These are phyloP conservation scores for Penstemon barbatus DNA, from an alignment of 257 asterid species.

Conservation along the genomic window DNA sequence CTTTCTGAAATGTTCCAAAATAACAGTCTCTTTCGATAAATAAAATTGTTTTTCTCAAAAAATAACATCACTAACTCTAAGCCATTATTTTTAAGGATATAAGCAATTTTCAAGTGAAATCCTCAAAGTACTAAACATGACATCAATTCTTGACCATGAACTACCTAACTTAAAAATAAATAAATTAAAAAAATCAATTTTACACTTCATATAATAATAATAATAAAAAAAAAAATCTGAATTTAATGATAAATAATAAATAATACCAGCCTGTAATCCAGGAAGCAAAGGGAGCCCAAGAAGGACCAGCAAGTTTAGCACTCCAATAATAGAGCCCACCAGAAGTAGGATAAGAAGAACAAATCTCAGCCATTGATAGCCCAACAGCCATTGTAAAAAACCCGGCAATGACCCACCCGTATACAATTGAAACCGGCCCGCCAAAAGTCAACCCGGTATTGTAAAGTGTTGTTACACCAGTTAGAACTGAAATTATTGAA, in stretches of 20 bases:
- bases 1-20: too few species aligned
- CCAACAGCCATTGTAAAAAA: conserved; percentile 80
- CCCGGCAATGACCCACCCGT: conserved; percentile 92
- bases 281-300: conserved; percentile 98
- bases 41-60: too few species aligned
- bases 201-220: too few species aligned
- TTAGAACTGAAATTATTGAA: conserved; percentile 82
- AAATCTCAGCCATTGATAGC: conserved; percentile 92
- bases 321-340: conserved; percentile 99
- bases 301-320: conserved; percentile 94
- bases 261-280: conserved; percentile 97
- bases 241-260: neutral
- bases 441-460: conserved; percentile 85
- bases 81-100: too few species aligned
- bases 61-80: too few species aligned
- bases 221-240: too few species aligned
- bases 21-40: too few species aligned
- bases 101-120: conserved; percentile 9
- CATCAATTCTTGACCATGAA: too few species aligned
- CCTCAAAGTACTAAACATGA: conserved; percentile 1
- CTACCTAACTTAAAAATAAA: too few species aligned
- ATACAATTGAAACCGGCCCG: conserved; percentile 77
- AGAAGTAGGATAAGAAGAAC: conserved; percentile 96
- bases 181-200: too few species aligned
- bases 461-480: conserved; percentile 89